Base-by-base conservation (phyloP, 2,329 filamentous ascomycete species). In the Blastomyces parvus region DNA sequence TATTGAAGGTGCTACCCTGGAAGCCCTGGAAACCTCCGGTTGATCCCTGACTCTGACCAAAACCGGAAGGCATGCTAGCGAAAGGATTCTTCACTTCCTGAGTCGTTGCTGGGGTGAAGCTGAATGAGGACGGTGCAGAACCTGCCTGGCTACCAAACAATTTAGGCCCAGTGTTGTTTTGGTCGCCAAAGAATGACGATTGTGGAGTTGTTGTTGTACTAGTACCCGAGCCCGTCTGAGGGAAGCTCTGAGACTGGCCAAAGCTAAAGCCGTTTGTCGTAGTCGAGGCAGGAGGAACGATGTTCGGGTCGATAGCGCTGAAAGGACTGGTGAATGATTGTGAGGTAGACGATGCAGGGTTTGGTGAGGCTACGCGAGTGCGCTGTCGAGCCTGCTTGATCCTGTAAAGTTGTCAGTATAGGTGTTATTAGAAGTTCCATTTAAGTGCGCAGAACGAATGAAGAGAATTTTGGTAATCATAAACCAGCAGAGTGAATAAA, bases 171-270 rank as follows among this genome's bases (percentile, higher is more conserved):
- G 62, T n/a, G 55, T 65, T 64, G 52, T 66, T 68, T 61, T 69
- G 68, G 44, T 70, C 65, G 25, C 73, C 73, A 63, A 71, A 70
- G 36, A 71, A 67, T 13, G 67, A 63, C 42, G 70, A 68, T 66
- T 70, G 74, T 38, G 70, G 66, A 36, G 62, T 64, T 27, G 67
- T 64, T 33, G 62, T 64, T 60, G 68, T 68, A 46, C 65, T 68
- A 38, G 69, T 61, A 57, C 59, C 66, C 62, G 70, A 64, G 56
- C 63, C 66, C 27, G 70, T 68, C 62, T 70, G 71, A 55, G 70
- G 71, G 59, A 76, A 76, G 62, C 71, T 74, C 62, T 74, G 74
- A 53, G 71, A 72, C 64, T 75, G 71, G n/a, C 72, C 72, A 64
- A 76, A 76, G 36, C 66, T 62, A 56, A 75, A 74, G 7, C 72